These are phyloP conservation scores for Solanum sejunctum DNA, from an alignment of 257 asterid genomes.

Conservation along the genomic window DNA sequence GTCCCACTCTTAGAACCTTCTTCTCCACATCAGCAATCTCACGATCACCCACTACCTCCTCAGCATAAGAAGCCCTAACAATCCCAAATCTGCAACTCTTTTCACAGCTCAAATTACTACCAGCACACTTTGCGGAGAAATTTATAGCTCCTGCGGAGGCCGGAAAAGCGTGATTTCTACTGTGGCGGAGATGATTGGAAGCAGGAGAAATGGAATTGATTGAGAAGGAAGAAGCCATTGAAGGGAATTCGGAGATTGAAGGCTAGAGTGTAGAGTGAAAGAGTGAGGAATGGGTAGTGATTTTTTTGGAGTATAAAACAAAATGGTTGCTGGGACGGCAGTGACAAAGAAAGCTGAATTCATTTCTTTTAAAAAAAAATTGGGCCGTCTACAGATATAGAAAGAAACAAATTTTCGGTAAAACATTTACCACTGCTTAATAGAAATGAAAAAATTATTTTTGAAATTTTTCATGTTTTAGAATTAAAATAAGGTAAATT, in stretches of 20 bases:
- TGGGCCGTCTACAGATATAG: no score
- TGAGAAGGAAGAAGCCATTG: constrained; percentile 28
- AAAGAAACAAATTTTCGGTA: no score
- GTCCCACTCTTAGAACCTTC: constrained; percentile 51
- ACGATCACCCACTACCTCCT: constrained; percentile 15
- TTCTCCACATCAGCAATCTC: neutral
- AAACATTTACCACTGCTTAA: no score
- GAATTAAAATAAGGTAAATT: no score
- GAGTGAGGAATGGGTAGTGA: neutral
- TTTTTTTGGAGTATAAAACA: neutral
- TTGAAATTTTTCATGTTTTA: no score
- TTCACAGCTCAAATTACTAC: constrained; percentile 2
- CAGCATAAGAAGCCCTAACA: constrained; percentile 19
- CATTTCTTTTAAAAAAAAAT: no score
- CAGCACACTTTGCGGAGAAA: constrained; percentile 1
- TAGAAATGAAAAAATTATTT: no score
- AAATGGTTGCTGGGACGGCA: constrained; percentile 15
- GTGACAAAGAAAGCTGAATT: neutral
- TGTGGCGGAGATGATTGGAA: neutral
- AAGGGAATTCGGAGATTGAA: neutral
- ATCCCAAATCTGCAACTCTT: constrained; percentile 12
- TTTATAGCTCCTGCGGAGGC: neutral
- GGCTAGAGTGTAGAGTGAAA: neutral
- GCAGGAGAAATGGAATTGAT: neutral
- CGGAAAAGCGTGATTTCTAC: neutral